These are phyloP conservation scores for Dothideomycetes sp. DNA, from an alignment of 2,329 filamentous ascomycete species.

Conservation along the genomic window DNA sequence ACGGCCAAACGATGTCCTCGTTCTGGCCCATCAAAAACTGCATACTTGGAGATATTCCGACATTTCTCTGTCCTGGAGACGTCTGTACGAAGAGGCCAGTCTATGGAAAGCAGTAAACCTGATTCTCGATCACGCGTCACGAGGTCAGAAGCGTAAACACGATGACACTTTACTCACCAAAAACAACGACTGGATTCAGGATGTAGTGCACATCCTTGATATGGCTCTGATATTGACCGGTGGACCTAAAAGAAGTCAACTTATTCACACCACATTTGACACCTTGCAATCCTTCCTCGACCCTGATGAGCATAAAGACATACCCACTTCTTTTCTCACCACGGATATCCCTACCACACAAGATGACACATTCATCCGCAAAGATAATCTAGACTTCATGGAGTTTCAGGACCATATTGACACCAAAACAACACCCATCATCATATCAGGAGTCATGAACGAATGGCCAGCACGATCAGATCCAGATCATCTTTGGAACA, in stretches of 20 bases:
- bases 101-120: conserved; percentile 49
- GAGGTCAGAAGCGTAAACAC: conserved; percentile 18
- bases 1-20: conserved; percentile 44
- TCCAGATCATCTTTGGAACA: conserved; percentile 56
- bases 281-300: conserved; percentile 33
- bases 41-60: conserved; percentile 60
- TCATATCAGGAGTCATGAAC: conserved; percentile 57
- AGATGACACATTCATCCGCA: conserved; percentile 4
- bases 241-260: conserved; percentile 45
- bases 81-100: conserved; percentile 61
- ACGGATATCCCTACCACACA: neutral
- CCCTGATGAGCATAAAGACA: neutral
- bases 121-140: conserved; percentile 6
- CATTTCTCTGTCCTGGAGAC: conserved; percentile 59
- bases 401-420: conserved; percentile 24
- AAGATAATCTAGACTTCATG: conserved; percentile 17
- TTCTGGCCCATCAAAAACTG: conserved; percentile 55
- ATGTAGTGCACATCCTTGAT: conserved; percentile 60
- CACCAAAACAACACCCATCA: conserved; percentile 42
- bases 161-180: conserved; percentile 8
- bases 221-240: conserved; percentile 68
- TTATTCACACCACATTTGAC: conserved; percentile 41
- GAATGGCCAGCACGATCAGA: conserved; percentile 69
- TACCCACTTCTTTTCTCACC: neutral
- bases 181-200: conserved; percentile 40